These are phyloP conservation scores for Mycena vitilis DNA, from an alignment of 768 basidiomycete species.

Conservation along the genomic window DNA sequence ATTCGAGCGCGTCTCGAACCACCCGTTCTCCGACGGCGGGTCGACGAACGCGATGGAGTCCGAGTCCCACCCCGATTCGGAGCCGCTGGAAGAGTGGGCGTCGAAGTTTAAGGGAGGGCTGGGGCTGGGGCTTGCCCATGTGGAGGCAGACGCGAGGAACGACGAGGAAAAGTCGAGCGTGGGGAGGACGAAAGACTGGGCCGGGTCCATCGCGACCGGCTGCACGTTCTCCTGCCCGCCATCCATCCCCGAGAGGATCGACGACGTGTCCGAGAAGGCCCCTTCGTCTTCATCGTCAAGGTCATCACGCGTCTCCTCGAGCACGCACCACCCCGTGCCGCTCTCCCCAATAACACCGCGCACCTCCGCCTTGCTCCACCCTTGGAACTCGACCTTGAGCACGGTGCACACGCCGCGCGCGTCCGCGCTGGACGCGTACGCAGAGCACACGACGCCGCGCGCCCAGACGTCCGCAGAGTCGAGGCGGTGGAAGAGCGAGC, in stretches of 20 bases:
- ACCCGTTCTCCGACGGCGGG: slow-evolving; percentile 45
- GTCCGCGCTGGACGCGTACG: slow-evolving; percentile 59
- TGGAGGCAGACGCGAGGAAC: slow-evolving; percentile 44
- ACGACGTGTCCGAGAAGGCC: slow-evolving; percentile 46
- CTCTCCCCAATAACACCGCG: slow-evolving; percentile 77
- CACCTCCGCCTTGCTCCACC: slow-evolving; percentile 78
- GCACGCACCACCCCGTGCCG: slow-evolving; percentile 78
- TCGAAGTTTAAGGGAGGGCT: not conserved
- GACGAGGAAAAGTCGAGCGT: slow-evolving; percentile 78
- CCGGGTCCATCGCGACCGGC: slow-evolving; percentile 58
- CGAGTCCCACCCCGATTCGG: slow-evolving; percentile 20
- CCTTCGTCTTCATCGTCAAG: slow-evolving; percentile 46
- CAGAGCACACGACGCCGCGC: slow-evolving; percentile 67
- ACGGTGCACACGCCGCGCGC: slow-evolving; percentile 70
- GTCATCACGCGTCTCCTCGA: slow-evolving; percentile 63
- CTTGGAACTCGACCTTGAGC: slow-evolving; percentile 76
- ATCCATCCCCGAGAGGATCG: slow-evolving; percentile 42
- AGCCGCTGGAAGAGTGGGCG: slow-evolving; percentile 18
- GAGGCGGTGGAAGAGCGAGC: slow-evolving; percentile 75
- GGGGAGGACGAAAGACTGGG: slow-evolving; percentile 80
- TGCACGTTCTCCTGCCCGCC: slow-evolving; percentile 21
- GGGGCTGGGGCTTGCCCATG: slow-evolving; percentile 7
- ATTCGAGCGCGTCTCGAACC: not conserved
- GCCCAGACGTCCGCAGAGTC: slow-evolving; percentile 79
- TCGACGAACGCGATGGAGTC: slow-evolving; percentile 35